Conservation (phyloP, 23 red algal genomes). For the Pyropia yezoensis region DNA sequence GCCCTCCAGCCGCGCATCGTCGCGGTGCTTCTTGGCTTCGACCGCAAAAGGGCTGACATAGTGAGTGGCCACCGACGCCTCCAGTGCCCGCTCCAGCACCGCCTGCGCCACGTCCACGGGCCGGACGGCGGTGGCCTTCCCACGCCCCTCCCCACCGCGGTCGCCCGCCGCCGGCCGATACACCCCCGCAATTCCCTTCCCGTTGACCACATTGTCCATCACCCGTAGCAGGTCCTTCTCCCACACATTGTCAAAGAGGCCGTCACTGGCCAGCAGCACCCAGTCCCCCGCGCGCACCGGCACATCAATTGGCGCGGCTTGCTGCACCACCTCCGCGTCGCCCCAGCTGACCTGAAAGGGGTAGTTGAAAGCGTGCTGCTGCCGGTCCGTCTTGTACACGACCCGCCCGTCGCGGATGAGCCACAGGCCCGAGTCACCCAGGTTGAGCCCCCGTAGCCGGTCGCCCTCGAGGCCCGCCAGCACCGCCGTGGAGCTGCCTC, state of each 20-base stretch:
- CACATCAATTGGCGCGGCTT: slow-evolving; percentile 4
- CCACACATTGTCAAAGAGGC: slow-evolving; percentile 21
- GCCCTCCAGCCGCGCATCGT: slow-evolving; percentile 17
- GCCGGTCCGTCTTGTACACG: slow-evolving; percentile 49
- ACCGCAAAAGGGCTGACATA: slow-evolving; percentile 30
- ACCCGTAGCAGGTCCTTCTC: background rate
- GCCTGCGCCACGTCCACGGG: background rate
- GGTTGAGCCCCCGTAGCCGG: slow-evolving; percentile 42
- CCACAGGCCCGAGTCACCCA: slow-evolving; percentile 66
- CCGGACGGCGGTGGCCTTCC: background rate
- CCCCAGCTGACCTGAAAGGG: slow-evolving; percentile 53
- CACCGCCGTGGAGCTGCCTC: slow-evolving; percentile 54
- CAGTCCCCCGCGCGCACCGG: slow-evolving; percentile 6
- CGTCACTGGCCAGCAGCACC: slow-evolving; percentile 18
- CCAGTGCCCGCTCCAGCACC: background rate
- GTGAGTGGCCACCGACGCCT: slow-evolving; percentile 1
- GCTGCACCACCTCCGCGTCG: background rate
- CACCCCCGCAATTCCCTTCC: slow-evolving; percentile 1
- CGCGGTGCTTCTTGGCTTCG: slow-evolving; percentile 13
- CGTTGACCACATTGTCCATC: too few species aligned
- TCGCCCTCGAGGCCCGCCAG: slow-evolving; percentile 41
- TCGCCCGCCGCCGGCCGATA: background rate
- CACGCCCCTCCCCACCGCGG: background rate
- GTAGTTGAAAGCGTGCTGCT: slow-evolving; percentile 90
- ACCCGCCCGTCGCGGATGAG: slow-evolving; percentile 53